Percentiles rank a stretch among this genome's conserved stretches.
These are phyloP conservation scores for Sporothrix protearum DNA, from an alignment of 2,329 filamentous ascomycete genomes.

Conservation along the genomic window DNA sequence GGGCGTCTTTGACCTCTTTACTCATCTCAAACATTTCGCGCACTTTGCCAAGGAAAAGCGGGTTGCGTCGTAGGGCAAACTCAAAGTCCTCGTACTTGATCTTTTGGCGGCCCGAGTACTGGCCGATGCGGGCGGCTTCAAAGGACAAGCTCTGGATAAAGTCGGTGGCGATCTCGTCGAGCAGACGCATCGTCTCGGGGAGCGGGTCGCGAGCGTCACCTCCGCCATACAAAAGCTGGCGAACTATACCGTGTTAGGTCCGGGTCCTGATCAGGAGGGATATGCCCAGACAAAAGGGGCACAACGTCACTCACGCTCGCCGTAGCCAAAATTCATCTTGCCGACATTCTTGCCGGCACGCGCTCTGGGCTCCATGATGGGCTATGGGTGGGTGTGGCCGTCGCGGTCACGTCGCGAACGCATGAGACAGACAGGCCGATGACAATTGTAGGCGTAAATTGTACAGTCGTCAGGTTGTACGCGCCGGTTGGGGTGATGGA, in stretches of 20 bases:
- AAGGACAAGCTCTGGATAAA: slow-evolving; percentile 94
- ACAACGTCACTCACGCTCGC: slow-evolving; percentile 58
- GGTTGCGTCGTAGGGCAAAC: slow-evolving; percentile 84
- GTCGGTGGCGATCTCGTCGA: slow-evolving; percentile 95
- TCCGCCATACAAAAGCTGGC: slow-evolving; percentile 72
- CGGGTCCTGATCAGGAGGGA: neutral
- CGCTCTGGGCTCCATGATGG: slow-evolving; percentile 70
- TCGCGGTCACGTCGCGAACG: neutral
- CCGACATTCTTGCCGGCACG: slow-evolving; percentile 76
- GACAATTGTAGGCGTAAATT: neutral
- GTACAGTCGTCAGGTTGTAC: neutral
- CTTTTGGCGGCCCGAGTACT: slow-evolving; percentile 86
- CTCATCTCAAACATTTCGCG: slow-evolving; percentile 87
- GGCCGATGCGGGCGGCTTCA: slow-evolving; percentile 78
- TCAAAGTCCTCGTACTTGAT: slow-evolving; percentile 98
- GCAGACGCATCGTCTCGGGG: slow-evolving; percentile 75
- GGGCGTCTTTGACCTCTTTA: slow-evolving; percentile 75
- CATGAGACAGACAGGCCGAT: neutral
- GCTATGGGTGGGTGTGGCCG: neutral
- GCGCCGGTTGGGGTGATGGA: neutral
- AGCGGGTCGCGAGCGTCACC: slow-evolving; percentile 76
- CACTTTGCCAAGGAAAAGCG: slow-evolving; percentile 80
- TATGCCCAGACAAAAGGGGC: neutral
- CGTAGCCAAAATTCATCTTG: slow-evolving; percentile 73
- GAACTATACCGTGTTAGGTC: slow-evolving; percentile 47